Evolutionary conservation across 208 protist genomes (phyloP), one percentile per base, ranked within the genome.

Genomic region (Acanthamoeba quina): DNA sequence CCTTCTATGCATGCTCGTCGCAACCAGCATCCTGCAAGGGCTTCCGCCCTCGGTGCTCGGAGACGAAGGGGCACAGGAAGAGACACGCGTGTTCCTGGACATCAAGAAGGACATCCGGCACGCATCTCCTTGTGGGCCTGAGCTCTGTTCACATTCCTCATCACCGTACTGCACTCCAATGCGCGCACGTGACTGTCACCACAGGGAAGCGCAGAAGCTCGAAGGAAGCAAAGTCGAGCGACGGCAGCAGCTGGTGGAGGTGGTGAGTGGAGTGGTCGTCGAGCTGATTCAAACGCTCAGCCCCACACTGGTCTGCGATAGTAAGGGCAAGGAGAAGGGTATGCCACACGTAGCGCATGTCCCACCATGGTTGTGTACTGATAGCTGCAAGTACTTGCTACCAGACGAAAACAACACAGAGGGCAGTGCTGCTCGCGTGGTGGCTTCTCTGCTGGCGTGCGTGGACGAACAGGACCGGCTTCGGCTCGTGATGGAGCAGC

Each of bases 401-500:
- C 5, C 31, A 91, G 60, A 49, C n/a, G 7, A 91, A 91, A 9
- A 17, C 47, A 29, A 9, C 6, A 91, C 19, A 24, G n/a, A 26
- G 24, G 68, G 31, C 19, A 80, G 62, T 7, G 24, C 26, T 7
- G 37, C 24, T 4, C 52, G 85, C 13, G 58, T 68, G 26, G 54
- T 54, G 60, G 85, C 62, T 11, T 91, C 85, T 9, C 60, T 91
- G 9, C 21, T 91, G 17, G 24, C 34, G 34, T 49, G 60, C 19
- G 34, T 74, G 60, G 85, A 29, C 0, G 34, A 68, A 17, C 41
- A 21, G 19, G 85, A 91, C 19, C 19, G 60, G 0, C 26, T 76
- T 21, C 85, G 85, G 31, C 85, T 91, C 7, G 85, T 91, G 34
- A 68, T 91, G 85, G 85, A 91, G 31, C 85, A 91, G 85, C 85